Percentiles rank a stretch among this genome's conserved stretches.
phyloP scores from a whole-genome alignment of 2,329 filamentous ascomycete species.

The Colletotrichum gloeosporioides region DNA sequence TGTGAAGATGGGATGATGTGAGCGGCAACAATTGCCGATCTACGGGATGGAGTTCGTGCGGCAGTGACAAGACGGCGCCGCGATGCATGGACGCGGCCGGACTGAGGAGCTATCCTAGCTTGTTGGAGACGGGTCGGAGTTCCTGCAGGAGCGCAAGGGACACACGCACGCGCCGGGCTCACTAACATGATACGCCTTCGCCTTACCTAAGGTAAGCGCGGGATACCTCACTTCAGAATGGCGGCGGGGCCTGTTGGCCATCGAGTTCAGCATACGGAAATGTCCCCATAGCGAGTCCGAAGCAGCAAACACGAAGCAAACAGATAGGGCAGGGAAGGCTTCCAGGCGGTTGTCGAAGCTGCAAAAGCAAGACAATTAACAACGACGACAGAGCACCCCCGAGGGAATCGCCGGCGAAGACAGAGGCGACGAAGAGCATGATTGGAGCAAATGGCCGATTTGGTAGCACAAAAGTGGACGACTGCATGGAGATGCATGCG shows the following conservation, averaged over 20 bases:
- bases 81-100: background rate
- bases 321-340: background rate
- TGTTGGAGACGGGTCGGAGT: background rate
- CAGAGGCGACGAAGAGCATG: background rate
- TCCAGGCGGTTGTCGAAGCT: background rate
- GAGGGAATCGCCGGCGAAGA: background rate
- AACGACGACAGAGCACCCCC: background rate
- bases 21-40: constrained; percentile 2
- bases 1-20: background rate
- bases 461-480: background rate
- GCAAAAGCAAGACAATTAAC: background rate
- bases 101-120: background rate
- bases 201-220: background rate
- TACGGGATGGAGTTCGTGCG: background rate
- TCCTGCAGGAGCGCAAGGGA: constrained; percentile 1
- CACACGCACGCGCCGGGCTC: background rate
- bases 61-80: background rate
- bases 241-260: background rate
- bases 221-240: background rate
- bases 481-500: background rate
- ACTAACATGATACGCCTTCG: background rate
- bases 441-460: background rate
- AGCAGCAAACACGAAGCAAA: background rate
- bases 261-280: background rate
- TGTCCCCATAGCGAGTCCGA: background rate